Conservation (phyloP, 805 yeast genomes). For the Torulaspora maleeae region DNA sequence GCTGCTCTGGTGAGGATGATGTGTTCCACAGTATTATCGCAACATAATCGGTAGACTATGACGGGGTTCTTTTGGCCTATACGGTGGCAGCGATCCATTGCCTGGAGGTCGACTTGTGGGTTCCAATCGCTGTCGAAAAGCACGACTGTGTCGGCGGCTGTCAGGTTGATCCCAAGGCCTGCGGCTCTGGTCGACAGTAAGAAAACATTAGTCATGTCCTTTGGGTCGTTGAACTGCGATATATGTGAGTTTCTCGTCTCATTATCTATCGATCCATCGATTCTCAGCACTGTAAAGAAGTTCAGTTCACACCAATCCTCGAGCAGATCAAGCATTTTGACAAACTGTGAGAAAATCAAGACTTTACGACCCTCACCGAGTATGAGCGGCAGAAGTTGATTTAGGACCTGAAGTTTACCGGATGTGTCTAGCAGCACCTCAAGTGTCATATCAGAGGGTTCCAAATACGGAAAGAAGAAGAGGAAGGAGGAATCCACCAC, state of each 20-base stretch:
- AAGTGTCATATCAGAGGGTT: slow-evolving; percentile 40
- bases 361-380: slow-evolving; percentile 56
- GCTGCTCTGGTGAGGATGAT: slow-evolving; percentile 72
- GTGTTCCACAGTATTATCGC: slow-evolving; percentile 79
- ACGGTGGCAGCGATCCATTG: slow-evolving; percentile 92
- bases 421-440: slow-evolving; percentile 50
- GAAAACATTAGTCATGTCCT: slow-evolving; percentile 46
- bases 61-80: slow-evolving; percentile 89
- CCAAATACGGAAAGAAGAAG: slow-evolving; percentile 71
- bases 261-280: slow-evolving; percentile 74
- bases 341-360: slow-evolving; percentile 82
- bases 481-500: slow-evolving; percentile 83
- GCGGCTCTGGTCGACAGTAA: slow-evolving; percentile 89
- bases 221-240: slow-evolving; percentile 39
- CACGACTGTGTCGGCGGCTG: slow-evolving; percentile 85
- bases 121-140: slow-evolving; percentile 95
- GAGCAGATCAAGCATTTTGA: slow-evolving; percentile 72
- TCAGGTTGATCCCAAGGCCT: slow-evolving; percentile 84
- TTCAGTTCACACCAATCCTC: slow-evolving; percentile 64
- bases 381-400: slow-evolving; percentile 55
- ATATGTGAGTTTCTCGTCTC: slow-evolving; percentile 63
- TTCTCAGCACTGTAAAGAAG: slow-evolving; percentile 47
- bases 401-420: slow-evolving; percentile 66
- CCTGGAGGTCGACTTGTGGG: slow-evolving; percentile 94
- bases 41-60: slow-evolving; percentile 69